Percentiles rank a stretch among this genome's conserved stretches.
These are phyloP conservation scores for Apophysomyces elegans DNA, from an alignment of 371 early-diverging fungal species.

Conservation along the genomic window DNA sequence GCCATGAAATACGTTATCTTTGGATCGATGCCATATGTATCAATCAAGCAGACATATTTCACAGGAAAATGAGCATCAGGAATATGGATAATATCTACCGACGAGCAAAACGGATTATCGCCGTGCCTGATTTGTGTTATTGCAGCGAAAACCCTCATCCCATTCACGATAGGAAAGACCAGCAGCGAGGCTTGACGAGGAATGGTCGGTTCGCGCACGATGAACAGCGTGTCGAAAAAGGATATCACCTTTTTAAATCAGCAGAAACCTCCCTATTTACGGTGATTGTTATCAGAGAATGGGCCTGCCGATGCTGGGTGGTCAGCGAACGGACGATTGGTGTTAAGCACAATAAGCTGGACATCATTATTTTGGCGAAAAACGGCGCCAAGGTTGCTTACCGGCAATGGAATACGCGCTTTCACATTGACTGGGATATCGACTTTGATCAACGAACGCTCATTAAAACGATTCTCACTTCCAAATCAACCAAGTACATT, in stretches of 20 bases:
- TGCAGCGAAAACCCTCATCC: not conserved
- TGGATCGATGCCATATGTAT: not conserved
- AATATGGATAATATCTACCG: not conserved
- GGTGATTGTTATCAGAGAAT: not conserved
- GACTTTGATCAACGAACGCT: not conserved
- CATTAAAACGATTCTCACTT: not conserved
- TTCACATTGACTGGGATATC: not conserved
- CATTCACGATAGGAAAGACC: not conserved
- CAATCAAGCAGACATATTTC: not conserved
- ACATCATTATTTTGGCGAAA: not conserved
- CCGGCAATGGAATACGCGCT: not conserved
- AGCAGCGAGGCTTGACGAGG: not conserved
- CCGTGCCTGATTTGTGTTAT: not conserved
- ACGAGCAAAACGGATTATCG: not conserved
- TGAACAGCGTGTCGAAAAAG: not conserved
- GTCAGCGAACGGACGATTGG: no score
- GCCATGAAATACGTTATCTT: not conserved
- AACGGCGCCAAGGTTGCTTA: not conserved
- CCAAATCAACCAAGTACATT: not conserved
- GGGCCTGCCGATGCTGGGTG: no score
- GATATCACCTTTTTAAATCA: not conserved
- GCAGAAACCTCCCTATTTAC: not conserved
- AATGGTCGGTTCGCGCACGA: not conserved
- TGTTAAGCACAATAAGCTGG: no score
- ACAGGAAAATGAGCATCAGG: not conserved